Evolutionary conservation across 2,329 filamentous ascomycete genomes (phyloP), one percentile per base, ranked within the genome.

Genomic region (Pseudopithomyces maydicus): DNA sequence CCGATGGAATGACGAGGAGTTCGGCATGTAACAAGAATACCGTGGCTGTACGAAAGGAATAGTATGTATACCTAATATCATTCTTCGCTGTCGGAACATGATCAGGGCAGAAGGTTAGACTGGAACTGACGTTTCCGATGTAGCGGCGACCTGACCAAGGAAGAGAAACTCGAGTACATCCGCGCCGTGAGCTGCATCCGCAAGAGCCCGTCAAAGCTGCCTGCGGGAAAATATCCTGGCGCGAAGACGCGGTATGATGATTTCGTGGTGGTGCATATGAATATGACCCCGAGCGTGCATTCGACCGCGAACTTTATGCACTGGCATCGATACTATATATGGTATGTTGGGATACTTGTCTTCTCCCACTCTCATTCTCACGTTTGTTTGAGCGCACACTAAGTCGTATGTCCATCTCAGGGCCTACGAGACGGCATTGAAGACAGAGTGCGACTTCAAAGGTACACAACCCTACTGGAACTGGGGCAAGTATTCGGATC

Each of bases 381-480:
- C 29, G 17, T 15, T 6, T 26, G 8, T 5, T 15, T 44, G 10
- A 4, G 4, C 14, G 11, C n/a, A 12, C 4, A 7, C 14, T 26
- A 22, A 15, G 11, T 22, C 12, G 14, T n/a, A 17, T 35, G 1
- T 33, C 29, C n/a, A 15, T 11, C 17, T 23, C 29, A 66, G 64
- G 62, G 66, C 71, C 0, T 80, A 78, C 61, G 78, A 81, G 56
- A 67, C 74, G 17, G 77, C 77, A 0, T 69, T 81, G 6, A 71
- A 65, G 14, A 70, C 70, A 2, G 77, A 80, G 58, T 80, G 78
- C 55, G 72, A 71, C 54, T 80, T 77, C 62, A 72, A 65, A 14
- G 77, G 76, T 49, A 70, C 71, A 54, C 74, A 77, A 47, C 78
- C 78, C 6, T 84, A 83, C 72, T 82, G 80, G 76, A 81, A 85